These are phyloP conservation scores for Backusella parvicylindrica DNA, from an alignment of 192 early-diverging fungal species.

Conservation along the genomic window DNA sequence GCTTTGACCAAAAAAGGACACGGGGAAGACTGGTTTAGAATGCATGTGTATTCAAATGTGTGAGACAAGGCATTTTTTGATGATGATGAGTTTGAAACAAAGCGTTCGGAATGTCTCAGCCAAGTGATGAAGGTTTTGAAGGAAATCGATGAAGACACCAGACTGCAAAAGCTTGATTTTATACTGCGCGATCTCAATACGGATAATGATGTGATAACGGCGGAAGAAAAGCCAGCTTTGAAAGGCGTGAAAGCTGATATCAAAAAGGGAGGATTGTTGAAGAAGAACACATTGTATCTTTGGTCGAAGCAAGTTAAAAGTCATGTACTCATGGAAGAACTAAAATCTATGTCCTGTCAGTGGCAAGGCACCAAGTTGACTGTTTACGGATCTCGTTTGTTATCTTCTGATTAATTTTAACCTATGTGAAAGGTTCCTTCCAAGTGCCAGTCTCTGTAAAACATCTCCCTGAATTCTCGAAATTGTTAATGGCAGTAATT, in stretches of 20 bases:
- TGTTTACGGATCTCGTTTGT: neutral
- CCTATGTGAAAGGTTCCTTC: neutral
- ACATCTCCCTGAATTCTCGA: neutral
- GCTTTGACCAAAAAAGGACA: neutral
- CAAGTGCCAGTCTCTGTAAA: neutral
- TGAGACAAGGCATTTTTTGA: neutral
- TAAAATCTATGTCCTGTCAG: neutral
- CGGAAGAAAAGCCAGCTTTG: neutral
- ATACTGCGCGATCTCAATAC: neutral
- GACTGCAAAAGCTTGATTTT: neutral
- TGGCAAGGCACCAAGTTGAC: constrained; percentile 4
- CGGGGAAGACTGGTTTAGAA: neutral
- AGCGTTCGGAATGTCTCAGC: neutral
- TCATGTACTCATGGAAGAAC: neutral
- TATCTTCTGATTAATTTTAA: neutral
- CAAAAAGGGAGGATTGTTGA: neutral
- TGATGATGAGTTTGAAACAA: neutral
- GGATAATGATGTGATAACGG: neutral
- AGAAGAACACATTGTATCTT: neutral
- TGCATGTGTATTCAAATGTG: neutral
- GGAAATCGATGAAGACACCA: neutral
- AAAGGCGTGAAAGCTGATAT: neutral
- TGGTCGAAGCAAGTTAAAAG: neutral
- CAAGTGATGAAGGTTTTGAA: neutral
- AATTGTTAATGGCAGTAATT: neutral